Evolutionary conservation across 2,329 filamentous ascomycete genomes (phyloP), one percentile per base, ranked within the genome.

Genomic region (Orbilia quercus): DNA sequence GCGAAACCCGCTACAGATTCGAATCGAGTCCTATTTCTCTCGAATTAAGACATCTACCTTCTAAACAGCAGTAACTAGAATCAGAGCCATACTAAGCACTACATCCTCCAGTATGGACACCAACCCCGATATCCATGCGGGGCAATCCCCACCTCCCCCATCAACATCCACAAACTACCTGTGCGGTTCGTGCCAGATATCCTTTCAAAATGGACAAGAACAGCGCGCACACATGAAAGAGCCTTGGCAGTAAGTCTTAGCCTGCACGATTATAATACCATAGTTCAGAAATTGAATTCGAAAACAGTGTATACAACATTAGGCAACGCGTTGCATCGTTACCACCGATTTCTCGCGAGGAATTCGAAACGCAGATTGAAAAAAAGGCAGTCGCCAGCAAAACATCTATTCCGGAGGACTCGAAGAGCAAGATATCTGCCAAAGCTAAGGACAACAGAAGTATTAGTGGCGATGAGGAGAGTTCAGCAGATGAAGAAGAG

Each of bases 181-280:
- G 22, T 75, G 75, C 60, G 59, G 48, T 58, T 59, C 75, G 51
- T 77, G 76, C 57, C 51, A 76, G 12, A 62, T 76, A 25, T 65
- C 69, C 57, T 77, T 77, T 45, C 7, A 71, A 58, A 63, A 74
- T 69, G 58, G 75, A 20, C 69, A 75, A 55, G 75, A 72, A 11
- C 77, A 79, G 65, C 70, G 77, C 16, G 57, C 34, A 53, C 78
- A 79, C 58, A 79, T 78, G 77, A 76, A 76, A 76, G 70, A 77
- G 50, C 70, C 77, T 45, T 79, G 78, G 78, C 78, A 79, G 78
- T 79, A 78, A 16, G 57, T 67, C 16, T 59, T 71, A 22, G 16
- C 44, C 53, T 51, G 18, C 18, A 23, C 42, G 22, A n/a, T 55
- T 23, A 53, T 42, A 59, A 11, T 18, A n/a, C 12, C 51, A 60